Conservation (phyloP, 192 early-diverging fungal species). For the Coemansia interrupta region DNA sequence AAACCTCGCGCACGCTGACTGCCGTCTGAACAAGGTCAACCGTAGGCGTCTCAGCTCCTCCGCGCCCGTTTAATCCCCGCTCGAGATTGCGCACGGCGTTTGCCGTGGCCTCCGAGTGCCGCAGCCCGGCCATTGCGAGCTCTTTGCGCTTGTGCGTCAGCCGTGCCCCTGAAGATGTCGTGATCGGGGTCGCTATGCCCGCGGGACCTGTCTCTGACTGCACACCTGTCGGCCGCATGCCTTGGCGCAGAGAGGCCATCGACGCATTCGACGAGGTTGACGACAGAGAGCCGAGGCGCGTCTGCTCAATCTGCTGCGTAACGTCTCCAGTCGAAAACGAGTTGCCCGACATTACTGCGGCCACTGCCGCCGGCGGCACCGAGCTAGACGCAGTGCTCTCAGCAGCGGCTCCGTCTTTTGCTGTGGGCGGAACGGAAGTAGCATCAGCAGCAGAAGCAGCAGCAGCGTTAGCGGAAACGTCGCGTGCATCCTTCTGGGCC, state of each 20-base stretch:
- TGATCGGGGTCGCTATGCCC: not conserved
- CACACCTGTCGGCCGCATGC: not conserved
- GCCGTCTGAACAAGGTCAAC: slow-evolving; percentile 63
- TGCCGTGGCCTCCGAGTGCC: slow-evolving; percentile 33
- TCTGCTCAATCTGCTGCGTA: slow-evolving; percentile 2
- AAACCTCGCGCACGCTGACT: slow-evolving; percentile 66
- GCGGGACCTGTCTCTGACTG: slow-evolving; percentile 14
- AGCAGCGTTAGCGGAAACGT: not conserved
- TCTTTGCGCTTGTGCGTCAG: slow-evolving; percentile 34
- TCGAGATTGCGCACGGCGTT: slow-evolving; percentile 40
- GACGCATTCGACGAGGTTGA: not conserved
- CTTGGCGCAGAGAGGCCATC: slow-evolving; percentile 5
- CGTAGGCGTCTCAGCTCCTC: slow-evolving; percentile 47
- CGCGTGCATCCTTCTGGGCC: not conserved
- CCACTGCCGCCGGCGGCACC: no score
- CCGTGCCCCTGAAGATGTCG: slow-evolving; percentile 5
- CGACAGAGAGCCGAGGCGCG: not conserved
- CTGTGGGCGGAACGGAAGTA: not conserved
- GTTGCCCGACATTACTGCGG: not conserved
- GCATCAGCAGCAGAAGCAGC: not conserved
- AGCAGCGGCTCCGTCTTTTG: not conserved
- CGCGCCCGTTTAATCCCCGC: slow-evolving; percentile 28
- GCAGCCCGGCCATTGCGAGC: slow-evolving; percentile 32
- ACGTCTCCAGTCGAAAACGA: slow-evolving; percentile 6
- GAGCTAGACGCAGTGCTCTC: no score